A percentile compares a stretch with the other conserved stretches of the same genome.
Conservation (phyloP, 352 stramenopile species). For the Globisporangium spinosum region DNA sequence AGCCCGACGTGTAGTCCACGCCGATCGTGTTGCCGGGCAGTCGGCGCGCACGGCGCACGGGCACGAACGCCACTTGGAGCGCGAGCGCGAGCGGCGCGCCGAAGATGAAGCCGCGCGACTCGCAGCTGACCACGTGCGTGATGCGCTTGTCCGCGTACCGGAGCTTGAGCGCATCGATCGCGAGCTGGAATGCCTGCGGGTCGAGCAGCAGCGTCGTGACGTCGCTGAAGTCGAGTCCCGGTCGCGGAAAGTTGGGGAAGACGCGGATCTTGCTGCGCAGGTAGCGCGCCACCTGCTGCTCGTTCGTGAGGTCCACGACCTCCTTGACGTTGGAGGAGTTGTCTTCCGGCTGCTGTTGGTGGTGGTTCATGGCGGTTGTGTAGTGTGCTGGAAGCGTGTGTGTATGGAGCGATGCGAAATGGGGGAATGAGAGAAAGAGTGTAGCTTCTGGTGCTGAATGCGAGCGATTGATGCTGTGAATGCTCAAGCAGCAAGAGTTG, state of each 20-base stretch:
- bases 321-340: not conserved
- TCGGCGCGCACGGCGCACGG: constrained; percentile 57
- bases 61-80: constrained; percentile 63
- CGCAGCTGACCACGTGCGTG: constrained; percentile 79
- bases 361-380: not conserved
- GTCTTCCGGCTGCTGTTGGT: constrained; percentile 1
- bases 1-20: constrained; percentile 79
- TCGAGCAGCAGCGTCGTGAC: constrained; percentile 73
- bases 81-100: constrained; percentile 67
- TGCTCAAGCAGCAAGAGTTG: not conserved
- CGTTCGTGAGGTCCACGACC: constrained; percentile 37
- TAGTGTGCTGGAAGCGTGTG: not conserved
- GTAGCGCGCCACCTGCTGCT: constrained; percentile 51
- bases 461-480: not conserved
- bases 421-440: not conserved
- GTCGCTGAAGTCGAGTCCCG: constrained; percentile 61
- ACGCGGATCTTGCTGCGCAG: constrained; percentile 66
- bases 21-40: constrained; percentile 67
- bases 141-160: constrained; percentile 56
- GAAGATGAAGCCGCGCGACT: constrained; percentile 82
- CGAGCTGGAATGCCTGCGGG: constrained; percentile 64
- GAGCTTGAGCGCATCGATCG: constrained; percentile 62
- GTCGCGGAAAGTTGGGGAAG: constrained; percentile 58
- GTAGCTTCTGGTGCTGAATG: constrained; percentile 2
- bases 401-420: not conserved